Evolutionary conservation across 805 yeast genomes (phyloP).

Genomic region (Monosporozyma solicola): DNA sequence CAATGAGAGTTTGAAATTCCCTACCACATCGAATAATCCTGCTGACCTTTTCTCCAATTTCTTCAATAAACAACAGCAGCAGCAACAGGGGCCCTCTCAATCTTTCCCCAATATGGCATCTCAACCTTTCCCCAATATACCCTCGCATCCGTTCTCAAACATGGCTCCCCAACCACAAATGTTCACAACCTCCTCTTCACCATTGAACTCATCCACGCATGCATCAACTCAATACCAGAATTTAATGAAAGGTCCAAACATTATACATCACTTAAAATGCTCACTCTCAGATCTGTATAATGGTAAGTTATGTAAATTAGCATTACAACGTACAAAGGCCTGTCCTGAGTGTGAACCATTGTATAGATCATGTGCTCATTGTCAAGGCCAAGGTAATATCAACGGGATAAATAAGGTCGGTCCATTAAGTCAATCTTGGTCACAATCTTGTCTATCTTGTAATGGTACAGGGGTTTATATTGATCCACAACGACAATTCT

Average conservation of each 20-base stretch:
- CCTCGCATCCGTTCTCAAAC: background rate
- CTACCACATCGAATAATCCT: constrained; percentile 5
- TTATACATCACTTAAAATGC: constrained; percentile 46
- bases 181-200: background rate
- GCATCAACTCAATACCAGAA: background rate
- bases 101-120: background rate
- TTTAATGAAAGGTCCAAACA: constrained; percentile 39
- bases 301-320: constrained; percentile 50
- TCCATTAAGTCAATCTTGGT: constrained; percentile 35
- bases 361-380: constrained; percentile 27
- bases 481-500: constrained; percentile 21
- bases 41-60: constrained; percentile 26
- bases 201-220: background rate
- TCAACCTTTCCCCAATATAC: background rate
- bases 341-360: constrained; percentile 50
- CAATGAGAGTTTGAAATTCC: background rate
- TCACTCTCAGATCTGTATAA: constrained; percentile 46
- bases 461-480: constrained; percentile 33
- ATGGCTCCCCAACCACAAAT: background rate
- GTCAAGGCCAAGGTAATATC: constrained; percentile 37
- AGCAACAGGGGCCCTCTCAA: background rate
- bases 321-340: constrained; percentile 40
- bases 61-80: constrained; percentile 10
- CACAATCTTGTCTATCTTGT: constrained; percentile 39
- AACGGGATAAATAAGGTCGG: constrained; percentile 37